Evolutionary conservation across 495 filamentous ascomycete species (phyloP).

Genomic region (Aspergillus campestris): DNA sequence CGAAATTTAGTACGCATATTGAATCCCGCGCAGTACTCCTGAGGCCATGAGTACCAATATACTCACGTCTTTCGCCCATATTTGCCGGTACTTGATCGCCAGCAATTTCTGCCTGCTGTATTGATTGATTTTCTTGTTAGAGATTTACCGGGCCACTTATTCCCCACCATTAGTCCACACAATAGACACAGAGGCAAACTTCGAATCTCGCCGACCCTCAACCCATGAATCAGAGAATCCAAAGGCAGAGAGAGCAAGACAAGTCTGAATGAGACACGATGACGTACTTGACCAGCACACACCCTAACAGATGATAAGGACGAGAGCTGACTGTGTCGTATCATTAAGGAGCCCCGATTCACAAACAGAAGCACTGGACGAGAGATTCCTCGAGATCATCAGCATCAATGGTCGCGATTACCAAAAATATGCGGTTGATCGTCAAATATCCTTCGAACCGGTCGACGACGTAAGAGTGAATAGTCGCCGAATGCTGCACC

Average conservation of each 20-base stretch:
- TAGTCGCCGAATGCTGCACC: background rate
- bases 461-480: conserved; percentile 69
- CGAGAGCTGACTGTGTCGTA: conserved; percentile 11
- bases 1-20: conserved; percentile 25
- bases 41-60: conserved; percentile 18
- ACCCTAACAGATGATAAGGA: conserved; percentile 4
- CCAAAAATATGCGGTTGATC: conserved; percentile 66
- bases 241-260: conserved; percentile 4
- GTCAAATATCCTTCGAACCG: conserved; percentile 67
- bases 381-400: conserved; percentile 52
- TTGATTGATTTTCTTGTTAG: conserved; percentile 11
- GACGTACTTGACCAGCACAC: conserved; percentile 22
- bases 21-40: conserved; percentile 22
- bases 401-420: conserved; percentile 60
- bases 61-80: conserved; percentile 10
- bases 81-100: conserved; percentile 8
- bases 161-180: too few relatives aligned
- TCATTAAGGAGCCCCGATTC: conserved; percentile 39
- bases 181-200: too few relatives aligned
- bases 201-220: conserved; percentile 9
- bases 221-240: conserved; percentile 1
- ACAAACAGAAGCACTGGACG: conserved; percentile 48
- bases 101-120: conserved; percentile 10
- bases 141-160: background rate
- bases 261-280: conserved; percentile 14